A percentile compares a stretch with the other conserved stretches of the same genome.
Evolutionary conservation across 139 green algal genomes (phyloP).

Genomic region (Closterium sp.): DNA sequence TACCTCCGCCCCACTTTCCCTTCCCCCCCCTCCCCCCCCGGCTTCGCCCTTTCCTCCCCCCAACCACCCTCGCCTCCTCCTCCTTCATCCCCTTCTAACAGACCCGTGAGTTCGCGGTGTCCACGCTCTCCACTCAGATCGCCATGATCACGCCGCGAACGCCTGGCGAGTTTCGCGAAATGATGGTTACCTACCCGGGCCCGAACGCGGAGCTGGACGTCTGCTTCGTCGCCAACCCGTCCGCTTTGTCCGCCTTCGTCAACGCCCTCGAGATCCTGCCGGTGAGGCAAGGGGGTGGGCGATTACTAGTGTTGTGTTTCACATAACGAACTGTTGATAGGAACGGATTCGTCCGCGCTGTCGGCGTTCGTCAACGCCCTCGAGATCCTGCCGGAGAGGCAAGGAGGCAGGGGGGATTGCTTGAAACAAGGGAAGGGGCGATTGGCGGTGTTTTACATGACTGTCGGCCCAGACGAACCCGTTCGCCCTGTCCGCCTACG

Average conservation of each 20-base stretch:
- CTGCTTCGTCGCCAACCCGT: background rate
- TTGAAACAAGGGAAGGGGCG: background rate
- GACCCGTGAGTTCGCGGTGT: background rate
- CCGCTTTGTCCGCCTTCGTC: background rate
- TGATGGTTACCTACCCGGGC: background rate
- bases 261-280: background rate
- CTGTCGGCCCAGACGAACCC: background rate
- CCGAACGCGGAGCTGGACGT: background rate
- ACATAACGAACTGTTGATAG: too few relatives aligned
- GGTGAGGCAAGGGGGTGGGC: too few relatives aligned
- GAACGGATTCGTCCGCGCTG: background rate
- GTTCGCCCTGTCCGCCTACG: background rate
- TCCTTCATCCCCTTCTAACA: background rate
- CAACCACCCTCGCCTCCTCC: background rate
- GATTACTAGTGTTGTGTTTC: too few relatives aligned
- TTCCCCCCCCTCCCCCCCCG: background rate
- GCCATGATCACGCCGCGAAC: background rate
- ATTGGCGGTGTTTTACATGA: too few relatives aligned
- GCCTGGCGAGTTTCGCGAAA: background rate
- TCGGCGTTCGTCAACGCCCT: background rate
- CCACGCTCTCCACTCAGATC: background rate
- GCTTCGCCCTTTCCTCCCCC: background rate
- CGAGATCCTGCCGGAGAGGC: background rate
- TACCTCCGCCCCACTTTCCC: background rate
- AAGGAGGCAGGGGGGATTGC: too few relatives aligned